These are phyloP conservation scores for Pythium graminicola DNA, from an alignment of 352 stramenopile species.

Conservation along the genomic window DNA sequence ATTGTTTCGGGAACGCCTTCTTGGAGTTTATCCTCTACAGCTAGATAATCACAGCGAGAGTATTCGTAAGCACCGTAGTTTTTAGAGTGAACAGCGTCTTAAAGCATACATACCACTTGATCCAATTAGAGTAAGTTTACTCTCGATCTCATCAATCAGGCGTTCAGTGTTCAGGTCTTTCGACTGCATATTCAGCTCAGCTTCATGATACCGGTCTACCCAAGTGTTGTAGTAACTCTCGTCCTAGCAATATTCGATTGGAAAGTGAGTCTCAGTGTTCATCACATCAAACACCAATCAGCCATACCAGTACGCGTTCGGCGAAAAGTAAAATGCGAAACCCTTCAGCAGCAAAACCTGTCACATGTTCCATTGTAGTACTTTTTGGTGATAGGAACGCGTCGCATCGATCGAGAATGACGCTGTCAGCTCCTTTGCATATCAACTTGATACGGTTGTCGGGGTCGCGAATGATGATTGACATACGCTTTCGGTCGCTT, in stretches of 20 bases:
- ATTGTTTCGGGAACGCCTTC: slow-evolving; percentile 85
- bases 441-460: slow-evolving; percentile 46
- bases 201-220: slow-evolving; percentile 57
- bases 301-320: slow-evolving; percentile 55
- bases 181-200: slow-evolving; percentile 59
- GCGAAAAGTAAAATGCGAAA: slow-evolving; percentile 83
- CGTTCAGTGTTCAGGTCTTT: slow-evolving; percentile 56
- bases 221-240: slow-evolving; percentile 63
- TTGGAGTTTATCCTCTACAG: slow-evolving; percentile 93
- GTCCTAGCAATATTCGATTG: slow-evolving; percentile 28
- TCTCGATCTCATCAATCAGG: slow-evolving; percentile 76
- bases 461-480: slow-evolving; percentile 81
- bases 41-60: slow-evolving; percentile 11
- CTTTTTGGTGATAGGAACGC: slow-evolving; percentile 29
- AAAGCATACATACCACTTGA: slow-evolving; percentile 50
- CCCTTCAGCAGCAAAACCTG: slow-evolving; percentile 73
- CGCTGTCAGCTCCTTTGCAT: slow-evolving; percentile 81
- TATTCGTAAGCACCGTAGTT: neutral
- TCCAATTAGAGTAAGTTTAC: slow-evolving; percentile 75
- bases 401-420: slow-evolving; percentile 74
- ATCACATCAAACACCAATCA: neutral
- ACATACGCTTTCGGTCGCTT: slow-evolving; percentile 97
- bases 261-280: neutral
- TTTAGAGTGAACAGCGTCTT: neutral
- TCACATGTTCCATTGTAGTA: slow-evolving; percentile 68